Conservation (phyloP, 192 early-diverging fungal species). For the Coemansia pectinata region DNA sequence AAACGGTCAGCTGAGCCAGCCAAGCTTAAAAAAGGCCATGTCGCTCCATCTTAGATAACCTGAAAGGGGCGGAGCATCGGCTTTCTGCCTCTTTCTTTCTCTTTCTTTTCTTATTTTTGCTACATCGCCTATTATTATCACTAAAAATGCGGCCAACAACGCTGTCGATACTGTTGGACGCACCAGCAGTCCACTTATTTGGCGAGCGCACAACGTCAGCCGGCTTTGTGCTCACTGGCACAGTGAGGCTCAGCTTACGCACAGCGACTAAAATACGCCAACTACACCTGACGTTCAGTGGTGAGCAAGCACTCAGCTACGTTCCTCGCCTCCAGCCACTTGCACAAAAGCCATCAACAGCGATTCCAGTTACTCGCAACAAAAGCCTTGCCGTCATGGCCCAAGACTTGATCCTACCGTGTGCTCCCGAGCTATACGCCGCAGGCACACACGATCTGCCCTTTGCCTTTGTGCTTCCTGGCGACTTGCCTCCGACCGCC, state of each 20-base stretch:
- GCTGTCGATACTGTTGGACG: constrained; percentile 16
- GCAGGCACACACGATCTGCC: constrained; percentile 17
- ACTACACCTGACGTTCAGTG: constrained; percentile 14
- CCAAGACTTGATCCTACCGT: background rate
- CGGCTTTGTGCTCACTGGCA: constrained; percentile 14
- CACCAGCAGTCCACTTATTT: constrained; percentile 19
- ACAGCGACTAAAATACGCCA: constrained; percentile 8
- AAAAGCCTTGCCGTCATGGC: constrained; percentile 9
- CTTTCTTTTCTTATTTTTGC: background rate
- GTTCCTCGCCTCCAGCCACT: background rate
- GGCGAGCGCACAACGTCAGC: constrained; percentile 19
- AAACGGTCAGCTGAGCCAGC: background rate
- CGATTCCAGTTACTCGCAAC: background rate
- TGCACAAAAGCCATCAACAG: background rate
- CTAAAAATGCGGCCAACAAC: constrained; percentile 3
- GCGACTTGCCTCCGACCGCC: constrained; percentile 15
- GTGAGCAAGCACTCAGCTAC: constrained; percentile 9
- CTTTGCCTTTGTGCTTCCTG: constrained; percentile 20
- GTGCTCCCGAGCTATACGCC: constrained; percentile 1
- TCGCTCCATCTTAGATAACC: background rate
- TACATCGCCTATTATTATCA: background rate
- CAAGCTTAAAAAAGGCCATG: background rate
- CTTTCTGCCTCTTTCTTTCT: background rate
- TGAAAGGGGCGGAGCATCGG: background rate
- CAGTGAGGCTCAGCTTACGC: constrained; percentile 8